Evolutionary conservation across 306 rosid genomes (phyloP).

Genomic region (Quercus mongolica): DNA sequence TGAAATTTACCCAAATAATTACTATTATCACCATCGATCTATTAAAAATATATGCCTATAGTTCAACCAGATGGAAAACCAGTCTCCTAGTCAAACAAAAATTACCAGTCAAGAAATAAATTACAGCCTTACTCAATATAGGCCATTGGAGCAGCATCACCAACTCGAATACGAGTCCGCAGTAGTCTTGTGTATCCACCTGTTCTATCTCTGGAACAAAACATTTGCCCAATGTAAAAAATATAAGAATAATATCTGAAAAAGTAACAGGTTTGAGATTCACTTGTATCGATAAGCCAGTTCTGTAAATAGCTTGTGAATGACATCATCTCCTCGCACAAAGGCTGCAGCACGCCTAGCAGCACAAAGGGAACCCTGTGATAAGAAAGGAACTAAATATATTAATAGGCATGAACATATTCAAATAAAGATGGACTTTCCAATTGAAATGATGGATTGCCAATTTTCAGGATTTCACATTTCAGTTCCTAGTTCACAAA

Average conservation of each 20-base stretch:
- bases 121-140: conserved; percentile 72
- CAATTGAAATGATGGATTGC: neutral
- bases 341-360: conserved; percentile 80
- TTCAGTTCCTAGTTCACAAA: neutral
- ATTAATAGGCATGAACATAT: neutral
- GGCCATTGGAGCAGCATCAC: conserved; percentile 99
- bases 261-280: conserved; percentile 15
- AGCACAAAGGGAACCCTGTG: conserved; percentile 73
- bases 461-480: neutral
- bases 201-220: conserved; percentile 65
- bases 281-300: conserved; percentile 90
- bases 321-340: conserved; percentile 87
- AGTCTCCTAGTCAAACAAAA: neutral
- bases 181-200: conserved; percentile 96
- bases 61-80: neutral
- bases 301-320: conserved; percentile 90
- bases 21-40: neutral
- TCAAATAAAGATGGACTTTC: neutral
- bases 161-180: conserved; percentile 87
- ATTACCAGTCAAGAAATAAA: neutral
- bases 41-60: neutral
- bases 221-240: conserved; percentile 15
- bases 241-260: neutral
- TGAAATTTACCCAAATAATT: no score
- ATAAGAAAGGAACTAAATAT: conserved; percentile 3